Evolutionary conservation across 1,284 basidiomycete species (phyloP), one percentile per base, ranked within the genome.

Genomic region (Amylostereum chailletii): DNA sequence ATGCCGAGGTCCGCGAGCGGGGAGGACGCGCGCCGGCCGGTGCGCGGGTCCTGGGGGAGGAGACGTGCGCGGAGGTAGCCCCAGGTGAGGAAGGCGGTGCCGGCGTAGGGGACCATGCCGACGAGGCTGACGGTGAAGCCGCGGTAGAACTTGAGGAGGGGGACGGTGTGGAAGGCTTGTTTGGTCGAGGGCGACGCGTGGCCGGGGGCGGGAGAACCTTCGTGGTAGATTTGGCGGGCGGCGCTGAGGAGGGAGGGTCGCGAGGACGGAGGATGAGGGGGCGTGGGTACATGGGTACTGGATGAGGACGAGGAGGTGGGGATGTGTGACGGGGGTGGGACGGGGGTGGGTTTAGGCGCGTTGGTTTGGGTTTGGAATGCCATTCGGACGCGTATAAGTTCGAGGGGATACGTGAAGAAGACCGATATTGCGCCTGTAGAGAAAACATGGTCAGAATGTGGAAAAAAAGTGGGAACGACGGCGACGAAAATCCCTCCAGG

Each of bases 21-120:
- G 5, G 65, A 63, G 0, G 77, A 71, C 36, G 71, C 75, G 6
- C 68, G 65, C 38, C 66, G 43, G 3, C 40, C 50, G 11, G 47
- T 58, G 58, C 26, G 51, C 63, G 59, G 60, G n/a, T 53, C 49
- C 31, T 57, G 49, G 5, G 54, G 32, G 30, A 85, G 68, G 50
- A 91, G 71, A 48, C 71, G 71, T 3, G 86, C 74, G 56, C 89
- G 86, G 42, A 94, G 76, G 55, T 79, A 86, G 39, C 90, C 93
- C 85, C 92, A 97, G 26, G 86, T 84, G 48, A 99, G 78, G 72
- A 99, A 99, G 8, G 90, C 92, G 1, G 93, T 94, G 5, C 96
- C 96, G 1, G 94, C 94, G 61, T 99, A 99, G 0, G 96, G 96
- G 19, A 99, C 75, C 82, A 98, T 98, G 40, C 94, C 94, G 27